phyloP scores from a whole-genome alignment of 2,329 filamentous ascomycete species.

The Hortaea sp. region DNA sequence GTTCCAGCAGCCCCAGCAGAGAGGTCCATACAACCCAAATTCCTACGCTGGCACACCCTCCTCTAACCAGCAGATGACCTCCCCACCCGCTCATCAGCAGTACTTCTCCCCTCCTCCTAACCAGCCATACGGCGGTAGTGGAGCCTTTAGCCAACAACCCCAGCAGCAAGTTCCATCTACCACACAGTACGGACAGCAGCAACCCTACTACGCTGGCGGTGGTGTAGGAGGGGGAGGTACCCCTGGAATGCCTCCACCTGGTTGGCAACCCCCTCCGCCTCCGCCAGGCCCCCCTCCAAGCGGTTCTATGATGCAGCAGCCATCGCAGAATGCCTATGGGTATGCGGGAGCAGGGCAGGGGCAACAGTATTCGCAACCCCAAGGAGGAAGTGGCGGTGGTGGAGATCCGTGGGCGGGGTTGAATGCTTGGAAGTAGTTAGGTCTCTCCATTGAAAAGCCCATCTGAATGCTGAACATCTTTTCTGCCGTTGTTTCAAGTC shows the following conservation, averaged over 20 bases:
- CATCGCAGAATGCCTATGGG: conserved; percentile 27
- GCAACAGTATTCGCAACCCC: conserved; percentile 9
- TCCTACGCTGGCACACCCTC: conserved; percentile 36
- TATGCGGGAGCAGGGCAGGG: conserved; percentile 42
- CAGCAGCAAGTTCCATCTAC: conserved; percentile 36
- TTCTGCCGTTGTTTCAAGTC: too few relatives aligned
- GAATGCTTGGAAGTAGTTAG: conserved; percentile 53
- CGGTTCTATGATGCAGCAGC: conserved; percentile 39
- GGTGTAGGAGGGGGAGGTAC: conserved; percentile 22
- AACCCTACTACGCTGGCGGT: conserved; percentile 33
- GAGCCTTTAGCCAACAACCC: conserved; percentile 24
- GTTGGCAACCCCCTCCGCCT: conserved; percentile 58
- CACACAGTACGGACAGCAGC: conserved; percentile 51
- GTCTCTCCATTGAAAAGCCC: too few relatives aligned
- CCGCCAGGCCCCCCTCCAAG: conserved; percentile 48
- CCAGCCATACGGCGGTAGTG: conserved; percentile 15
- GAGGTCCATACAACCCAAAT: conserved; percentile 35
- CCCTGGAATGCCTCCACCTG: conserved; percentile 40
- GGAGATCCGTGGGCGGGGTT: conserved; percentile 61
- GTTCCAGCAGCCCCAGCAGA: conserved; percentile 11
- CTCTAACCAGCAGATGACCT: conserved; percentile 47
- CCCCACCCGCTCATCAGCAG: conserved; percentile 49
- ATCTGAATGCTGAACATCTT: too few relatives aligned
- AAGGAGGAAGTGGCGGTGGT: conserved; percentile 16
- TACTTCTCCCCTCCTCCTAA: conserved; percentile 40